Conservation (phyloP, 2,329 filamentous ascomycete genomes). For the Pseudocercospora pini-densiflorae region DNA sequence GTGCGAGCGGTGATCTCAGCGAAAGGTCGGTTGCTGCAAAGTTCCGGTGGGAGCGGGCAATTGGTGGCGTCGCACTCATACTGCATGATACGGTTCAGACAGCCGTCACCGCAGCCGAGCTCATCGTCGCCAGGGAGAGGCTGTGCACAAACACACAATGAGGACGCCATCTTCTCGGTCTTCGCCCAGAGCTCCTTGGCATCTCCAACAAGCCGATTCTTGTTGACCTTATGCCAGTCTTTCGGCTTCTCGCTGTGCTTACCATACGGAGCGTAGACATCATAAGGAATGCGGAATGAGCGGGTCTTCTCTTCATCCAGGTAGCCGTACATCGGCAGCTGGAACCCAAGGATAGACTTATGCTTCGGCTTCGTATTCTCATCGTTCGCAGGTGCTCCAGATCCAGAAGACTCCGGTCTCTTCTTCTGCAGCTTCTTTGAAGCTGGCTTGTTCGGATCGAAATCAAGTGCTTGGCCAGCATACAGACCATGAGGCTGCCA, state of each 20-base stretch:
- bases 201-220: slow-evolving; percentile 75
- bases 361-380: slow-evolving; percentile 63
- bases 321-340: slow-evolving; percentile 43
- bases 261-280: slow-evolving; percentile 85
- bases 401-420: slow-evolving; percentile 32
- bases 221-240: slow-evolving; percentile 89
- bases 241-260: slow-evolving; percentile 84
- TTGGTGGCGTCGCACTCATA: slow-evolving; percentile 95
- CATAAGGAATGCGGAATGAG: slow-evolving; percentile 87
- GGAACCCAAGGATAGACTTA: slow-evolving; percentile 43
- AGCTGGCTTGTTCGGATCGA: slow-evolving; percentile 44
- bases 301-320: slow-evolving; percentile 62
- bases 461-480: slow-evolving; percentile 71
- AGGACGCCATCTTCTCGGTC: slow-evolving; percentile 34
- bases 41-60: slow-evolving; percentile 74
- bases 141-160: slow-evolving; percentile 70
- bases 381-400: slow-evolving; percentile 17
- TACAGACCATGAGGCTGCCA: slow-evolving; percentile 86
- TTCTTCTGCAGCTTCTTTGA: slow-evolving; percentile 53
- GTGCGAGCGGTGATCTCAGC: slow-evolving; percentile 75
- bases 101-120: slow-evolving; percentile 83
- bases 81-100: slow-evolving; percentile 94
- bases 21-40: slow-evolving; percentile 88
- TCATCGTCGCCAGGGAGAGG: slow-evolving; percentile 52
- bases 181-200: slow-evolving; percentile 42